A percentile compares a stretch with the other conserved stretches of the same genome.
These are phyloP conservation scores for Coffea canephora DNA, from an alignment of 257 asterid species.

Conservation along the genomic window DNA sequence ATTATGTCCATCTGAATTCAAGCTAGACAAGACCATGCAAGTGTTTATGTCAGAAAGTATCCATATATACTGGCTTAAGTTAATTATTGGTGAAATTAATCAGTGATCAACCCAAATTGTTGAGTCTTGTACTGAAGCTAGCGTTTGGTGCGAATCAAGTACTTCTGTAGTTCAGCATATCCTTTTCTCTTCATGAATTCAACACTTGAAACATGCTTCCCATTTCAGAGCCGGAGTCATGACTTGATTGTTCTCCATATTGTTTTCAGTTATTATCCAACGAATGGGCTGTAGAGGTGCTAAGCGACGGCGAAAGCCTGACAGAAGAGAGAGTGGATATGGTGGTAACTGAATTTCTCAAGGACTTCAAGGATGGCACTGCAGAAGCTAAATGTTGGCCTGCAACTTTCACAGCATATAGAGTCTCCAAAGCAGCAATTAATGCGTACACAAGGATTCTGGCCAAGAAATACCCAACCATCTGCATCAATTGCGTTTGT, in stretches of 20 bases:
- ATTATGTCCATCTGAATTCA: too few species aligned
- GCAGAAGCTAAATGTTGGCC: constrained; percentile 34
- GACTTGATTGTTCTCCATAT: neutral
- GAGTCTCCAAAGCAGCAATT: constrained; percentile 32
- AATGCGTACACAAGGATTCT: constrained; percentile 33
- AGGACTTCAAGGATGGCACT: constrained; percentile 16
- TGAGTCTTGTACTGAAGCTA: neutral
- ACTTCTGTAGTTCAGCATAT: neutral
- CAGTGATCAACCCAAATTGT: neutral
- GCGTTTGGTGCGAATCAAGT: neutral
- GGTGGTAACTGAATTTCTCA: constrained; percentile 14
- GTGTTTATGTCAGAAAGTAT: neutral
- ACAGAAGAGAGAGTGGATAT: constrained; percentile 27
- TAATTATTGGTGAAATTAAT: too few species aligned
- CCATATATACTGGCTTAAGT: neutral
- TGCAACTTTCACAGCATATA: constrained; percentile 16
- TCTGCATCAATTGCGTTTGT: constrained; percentile 25
- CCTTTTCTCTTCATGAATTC: neutral
- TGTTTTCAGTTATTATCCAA: constrained; percentile 8
- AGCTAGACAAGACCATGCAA: too few species aligned
- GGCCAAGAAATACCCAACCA: constrained; percentile 20
- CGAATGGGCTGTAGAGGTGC: constrained; percentile 3
- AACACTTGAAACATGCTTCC: neutral
- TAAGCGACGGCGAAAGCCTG: constrained; percentile 5
- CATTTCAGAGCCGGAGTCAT: neutral